Conservation (phyloP, 2,329 filamentous ascomycete genomes). For the Orbilia quercus region DNA sequence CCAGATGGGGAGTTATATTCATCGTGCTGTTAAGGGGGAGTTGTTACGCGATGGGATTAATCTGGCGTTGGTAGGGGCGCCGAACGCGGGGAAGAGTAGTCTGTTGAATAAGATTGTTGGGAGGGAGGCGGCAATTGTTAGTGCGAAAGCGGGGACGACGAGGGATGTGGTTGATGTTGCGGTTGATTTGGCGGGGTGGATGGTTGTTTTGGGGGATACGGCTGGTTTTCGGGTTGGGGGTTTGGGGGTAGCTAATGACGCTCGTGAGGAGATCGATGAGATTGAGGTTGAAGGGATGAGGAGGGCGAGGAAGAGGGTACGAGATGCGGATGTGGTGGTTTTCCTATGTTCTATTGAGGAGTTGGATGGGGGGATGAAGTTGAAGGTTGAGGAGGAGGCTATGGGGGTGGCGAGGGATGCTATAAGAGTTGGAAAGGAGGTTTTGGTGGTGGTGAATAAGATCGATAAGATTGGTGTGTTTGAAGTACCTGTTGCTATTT, state of each 20-base stretch:
- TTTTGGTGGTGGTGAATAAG: conserved; percentile 73
- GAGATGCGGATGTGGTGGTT: conserved; percentile 85
- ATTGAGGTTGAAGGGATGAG: conserved; percentile 92
- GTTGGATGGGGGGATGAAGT: conserved; percentile 60
- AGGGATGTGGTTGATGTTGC: conserved; percentile 92
- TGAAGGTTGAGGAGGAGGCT: conserved; percentile 58
- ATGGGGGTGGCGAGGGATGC: conserved; percentile 65
- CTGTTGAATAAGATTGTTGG: conserved; percentile 90
- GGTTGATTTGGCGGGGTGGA: conserved; percentile 87
- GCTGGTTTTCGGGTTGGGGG: conserved; percentile 77
- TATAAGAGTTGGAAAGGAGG: conserved; percentile 66
- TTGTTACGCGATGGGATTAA: conserved; percentile 85
- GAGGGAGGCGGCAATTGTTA: conserved; percentile 93
- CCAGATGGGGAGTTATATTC: conserved; percentile 76
- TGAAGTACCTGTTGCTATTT: background rate
- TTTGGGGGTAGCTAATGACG: background rate
- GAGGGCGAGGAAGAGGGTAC: conserved; percentile 81
- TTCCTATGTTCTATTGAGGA: conserved; percentile 80
- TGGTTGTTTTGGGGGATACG: conserved; percentile 95
- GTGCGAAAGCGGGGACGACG: conserved; percentile 90
- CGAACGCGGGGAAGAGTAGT: conserved; percentile 95
- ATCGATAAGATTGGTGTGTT: conserved; percentile 64
- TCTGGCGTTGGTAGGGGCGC: conserved; percentile 86
- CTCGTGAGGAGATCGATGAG: conserved; percentile 69
- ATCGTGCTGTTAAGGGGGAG: conserved; percentile 83